phyloP scores from a whole-genome alignment of 2,329 filamentous ascomycete species.

The Coniochaeta prunicola region DNA sequence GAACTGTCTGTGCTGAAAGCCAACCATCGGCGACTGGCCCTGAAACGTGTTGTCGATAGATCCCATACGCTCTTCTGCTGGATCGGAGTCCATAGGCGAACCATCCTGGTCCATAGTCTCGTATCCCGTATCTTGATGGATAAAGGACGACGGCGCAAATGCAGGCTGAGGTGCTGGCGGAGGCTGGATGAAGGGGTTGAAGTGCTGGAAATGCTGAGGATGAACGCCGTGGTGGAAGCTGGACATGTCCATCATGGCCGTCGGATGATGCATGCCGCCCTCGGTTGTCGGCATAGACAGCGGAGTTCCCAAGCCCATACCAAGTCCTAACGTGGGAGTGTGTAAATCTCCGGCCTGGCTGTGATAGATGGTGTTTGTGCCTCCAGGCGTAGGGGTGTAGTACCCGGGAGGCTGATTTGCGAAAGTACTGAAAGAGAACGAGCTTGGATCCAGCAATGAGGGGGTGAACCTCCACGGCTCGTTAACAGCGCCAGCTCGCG shows the following conservation, averaged over 20 bases:
- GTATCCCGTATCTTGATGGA: conserved; percentile 73
- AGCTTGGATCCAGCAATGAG: conserved; percentile 78
- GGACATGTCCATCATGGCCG: conserved; percentile 56
- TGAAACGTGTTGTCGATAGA: conserved; percentile 56
- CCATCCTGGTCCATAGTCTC: conserved; percentile 72
- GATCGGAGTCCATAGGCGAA: conserved; percentile 55
- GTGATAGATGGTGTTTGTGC: conserved; percentile 74
- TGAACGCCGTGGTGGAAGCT: conserved; percentile 52
- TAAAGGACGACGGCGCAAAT: conserved; percentile 73
- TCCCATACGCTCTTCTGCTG: conserved; percentile 41
- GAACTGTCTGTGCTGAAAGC: conserved; percentile 43
- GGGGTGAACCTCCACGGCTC: conserved; percentile 87
- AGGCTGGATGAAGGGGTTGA: conserved; percentile 64
- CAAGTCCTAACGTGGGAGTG: conserved; percentile 67
- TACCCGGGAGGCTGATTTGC: conserved; percentile 74
- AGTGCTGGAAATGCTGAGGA: conserved; percentile 56
- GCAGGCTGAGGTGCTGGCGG: conserved; percentile 47
- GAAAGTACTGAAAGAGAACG: conserved; percentile 72
- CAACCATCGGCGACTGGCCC: conserved; percentile 51
- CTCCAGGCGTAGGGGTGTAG: conserved; percentile 82
- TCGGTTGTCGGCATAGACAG: conserved; percentile 70
- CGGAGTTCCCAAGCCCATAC: conserved; percentile 73
- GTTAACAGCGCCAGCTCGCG: conserved; percentile 66
- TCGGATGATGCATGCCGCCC: conserved; percentile 52
- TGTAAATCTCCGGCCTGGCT: conserved; percentile 80